Conservation (phyloP, 331 rosid genomes). For the Rosa hybrid region DNA sequence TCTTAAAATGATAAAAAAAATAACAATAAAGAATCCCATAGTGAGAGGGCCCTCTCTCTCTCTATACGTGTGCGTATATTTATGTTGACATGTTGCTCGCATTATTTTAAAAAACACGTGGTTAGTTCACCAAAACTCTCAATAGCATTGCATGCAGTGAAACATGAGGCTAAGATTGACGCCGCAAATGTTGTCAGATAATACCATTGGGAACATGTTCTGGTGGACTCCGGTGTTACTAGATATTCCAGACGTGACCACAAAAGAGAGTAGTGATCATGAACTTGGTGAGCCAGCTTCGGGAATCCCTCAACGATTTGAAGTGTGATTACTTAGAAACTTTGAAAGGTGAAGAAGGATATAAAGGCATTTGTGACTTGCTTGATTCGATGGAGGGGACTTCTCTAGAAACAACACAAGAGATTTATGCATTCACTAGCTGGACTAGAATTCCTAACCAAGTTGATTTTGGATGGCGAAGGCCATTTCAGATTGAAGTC, state of each 20-base stretch:
- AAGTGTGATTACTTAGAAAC: conserved; percentile 19
- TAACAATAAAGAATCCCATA: too few species aligned
- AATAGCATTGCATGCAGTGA: conserved; percentile 35
- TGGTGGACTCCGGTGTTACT: conserved; percentile 16
- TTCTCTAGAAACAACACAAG: not conserved
- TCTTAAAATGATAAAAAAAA: too few species aligned
- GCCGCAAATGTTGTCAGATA: conserved; percentile 7
- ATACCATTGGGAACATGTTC: conserved; percentile 36
- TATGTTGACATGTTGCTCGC: too few species aligned
- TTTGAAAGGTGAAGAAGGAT: conserved; percentile 24
- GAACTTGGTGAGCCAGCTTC: conserved; percentile 18
- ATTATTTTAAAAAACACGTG: not conserved
- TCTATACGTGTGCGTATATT: too few species aligned
- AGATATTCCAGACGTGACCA: not conserved
- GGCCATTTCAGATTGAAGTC: conserved; percentile 36
- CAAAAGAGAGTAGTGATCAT: not conserved
- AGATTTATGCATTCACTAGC: conserved; percentile 26
- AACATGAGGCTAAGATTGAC: conserved; percentile 17
- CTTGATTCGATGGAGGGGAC: too few species aligned
- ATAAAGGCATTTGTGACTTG: too few species aligned
- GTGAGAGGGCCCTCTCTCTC: too few species aligned
- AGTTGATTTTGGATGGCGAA: conserved; percentile 49
- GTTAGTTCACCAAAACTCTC: not conserved
- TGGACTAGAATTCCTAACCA: conserved; percentile 37
- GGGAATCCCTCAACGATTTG: not conserved